Evolutionary conservation across 83 land plant genomes (phyloP).

Genomic region (Thuja plicata): DNA sequence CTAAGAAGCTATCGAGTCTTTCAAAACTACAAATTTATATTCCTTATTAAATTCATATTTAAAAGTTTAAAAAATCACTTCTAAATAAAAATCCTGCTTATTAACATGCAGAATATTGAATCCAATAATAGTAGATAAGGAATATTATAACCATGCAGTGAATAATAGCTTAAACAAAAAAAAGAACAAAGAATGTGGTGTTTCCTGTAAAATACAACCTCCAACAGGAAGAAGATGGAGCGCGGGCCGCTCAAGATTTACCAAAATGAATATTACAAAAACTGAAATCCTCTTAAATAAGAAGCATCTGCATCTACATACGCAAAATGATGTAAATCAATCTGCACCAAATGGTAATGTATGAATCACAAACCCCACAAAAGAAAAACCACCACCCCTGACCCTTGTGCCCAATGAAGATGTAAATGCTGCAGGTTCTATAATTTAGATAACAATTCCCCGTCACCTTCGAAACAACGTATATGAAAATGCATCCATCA

Average conservation of each 20-base stretch:
- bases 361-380: neutral
- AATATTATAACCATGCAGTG: too few species aligned
- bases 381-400: neutral
- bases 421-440: neutral
- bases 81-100: too few species aligned
- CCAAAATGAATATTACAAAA: neutral
- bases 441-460: neutral
- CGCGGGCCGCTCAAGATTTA: neutral
- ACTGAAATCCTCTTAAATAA: neutral
- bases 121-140: neutral
- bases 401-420: neutral
- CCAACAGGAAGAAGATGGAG: neutral
- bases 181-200: neutral
- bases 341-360: neutral
- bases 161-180: too few species aligned
- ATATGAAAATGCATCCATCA: slow-evolving; percentile 48
- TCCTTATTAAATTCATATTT: too few species aligned
- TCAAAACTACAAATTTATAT: too few species aligned
- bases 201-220: neutral
- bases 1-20: too few species aligned
- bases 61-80: too few species aligned
- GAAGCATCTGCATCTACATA: neutral
- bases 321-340: neutral
- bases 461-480: slow-evolving; percentile 30
- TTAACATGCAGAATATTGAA: too few species aligned